These are phyloP conservation scores for Aspergillus sp. DNA, from an alignment of 2,329 filamentous ascomycete genomes.

Conservation along the genomic window DNA sequence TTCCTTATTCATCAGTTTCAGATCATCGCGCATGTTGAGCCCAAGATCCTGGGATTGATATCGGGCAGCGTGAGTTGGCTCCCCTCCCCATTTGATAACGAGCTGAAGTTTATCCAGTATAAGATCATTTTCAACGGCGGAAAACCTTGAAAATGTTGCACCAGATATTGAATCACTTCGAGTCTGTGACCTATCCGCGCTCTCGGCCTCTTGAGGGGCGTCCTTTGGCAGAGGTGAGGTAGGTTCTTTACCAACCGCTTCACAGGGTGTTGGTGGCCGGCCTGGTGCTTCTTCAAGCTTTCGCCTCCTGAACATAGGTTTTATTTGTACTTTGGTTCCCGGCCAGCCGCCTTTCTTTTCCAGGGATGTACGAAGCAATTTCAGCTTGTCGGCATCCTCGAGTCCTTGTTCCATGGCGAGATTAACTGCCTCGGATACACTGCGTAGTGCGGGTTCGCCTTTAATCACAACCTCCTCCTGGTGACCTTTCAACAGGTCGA, in stretches of 20 bases:
- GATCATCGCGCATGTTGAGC: constrained; percentile 91
- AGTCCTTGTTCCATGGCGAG: constrained; percentile 73
- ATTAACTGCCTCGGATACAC: constrained; percentile 85
- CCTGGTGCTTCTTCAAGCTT: constrained; percentile 61
- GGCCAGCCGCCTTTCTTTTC: constrained; percentile 92
- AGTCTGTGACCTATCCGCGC: constrained; percentile 52
- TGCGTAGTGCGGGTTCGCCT: constrained; percentile 82
- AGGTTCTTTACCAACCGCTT: constrained; percentile 21
- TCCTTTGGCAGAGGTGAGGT: constrained; percentile 23
- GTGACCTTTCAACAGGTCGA: constrained; percentile 90
- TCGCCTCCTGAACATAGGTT: constrained; percentile 96
- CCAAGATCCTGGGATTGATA: constrained; percentile 96
- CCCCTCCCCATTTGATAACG: constrained; percentile 98
- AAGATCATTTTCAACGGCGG: constrained; percentile 87
- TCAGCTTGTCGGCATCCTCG: constrained; percentile 86
- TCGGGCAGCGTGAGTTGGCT: constrained; percentile 93
- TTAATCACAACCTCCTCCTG: constrained; percentile 95
- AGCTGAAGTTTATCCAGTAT: constrained; percentile 94
- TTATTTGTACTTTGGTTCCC: constrained; percentile 97
- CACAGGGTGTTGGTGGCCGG: constrained; percentile 18
- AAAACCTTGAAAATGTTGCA: constrained; percentile 89
- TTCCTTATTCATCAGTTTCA: constrained; percentile 88
- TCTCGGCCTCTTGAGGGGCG: constrained; percentile 26
- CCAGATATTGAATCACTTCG: constrained; percentile 84
- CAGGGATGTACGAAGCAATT: constrained; percentile 78